Evolutionary conservation across 1,284 basidiomycete species (phyloP), one percentile per base, ranked within the genome.

Genomic region (Ceratobasidium sp.): DNA sequence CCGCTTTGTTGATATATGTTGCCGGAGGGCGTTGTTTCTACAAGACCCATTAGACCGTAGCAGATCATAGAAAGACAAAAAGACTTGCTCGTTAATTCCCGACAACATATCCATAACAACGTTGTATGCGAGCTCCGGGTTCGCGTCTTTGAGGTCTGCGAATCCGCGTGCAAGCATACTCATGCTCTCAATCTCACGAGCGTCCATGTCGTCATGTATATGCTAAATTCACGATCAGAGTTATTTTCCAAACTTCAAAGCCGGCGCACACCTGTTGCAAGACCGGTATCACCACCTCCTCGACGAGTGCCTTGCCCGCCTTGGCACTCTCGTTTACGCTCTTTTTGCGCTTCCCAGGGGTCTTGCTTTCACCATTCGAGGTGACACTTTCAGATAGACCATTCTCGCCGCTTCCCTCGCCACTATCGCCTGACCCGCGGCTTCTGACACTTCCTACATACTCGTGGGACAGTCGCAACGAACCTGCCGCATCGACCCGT

Each of bases 141-240:
- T 95, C 34, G 88, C 87, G 31, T 91, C 88, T 75, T 89, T 90
- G 31, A 98, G 85, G 79, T 96, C 94, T 64, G 88, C 84, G 81
- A 98, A 98, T 0, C 96, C 96, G 76, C 94, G 87, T 54, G 92
- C 89, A 59, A 98, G 87, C 89, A 96, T 93, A 81, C 92, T 93
- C 63, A 98, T 82, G 16, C 94, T 91, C 81, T 98, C 95, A 8
- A 95, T 91, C 78, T 96, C 93, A 65, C 88, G 85, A 41, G 95
- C 94, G 77, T 93, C 92, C 88, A 94, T 92, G 79, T 95, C 93
- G 78, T 94, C 91, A 37, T 85, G 85, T 71, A 91, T 93, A 41
- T 89, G 86, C 92, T 94, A 78, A n/a, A 34, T 13, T 62, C 16
- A 22, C n/a, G 29, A 29, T 76, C 58, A 22, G 66, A 59, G 24